These are phyloP conservation scores for Ophiostoma novo-ulmi DNA, from an alignment of 2,329 filamentous ascomycete species.

Conservation along the genomic window DNA sequence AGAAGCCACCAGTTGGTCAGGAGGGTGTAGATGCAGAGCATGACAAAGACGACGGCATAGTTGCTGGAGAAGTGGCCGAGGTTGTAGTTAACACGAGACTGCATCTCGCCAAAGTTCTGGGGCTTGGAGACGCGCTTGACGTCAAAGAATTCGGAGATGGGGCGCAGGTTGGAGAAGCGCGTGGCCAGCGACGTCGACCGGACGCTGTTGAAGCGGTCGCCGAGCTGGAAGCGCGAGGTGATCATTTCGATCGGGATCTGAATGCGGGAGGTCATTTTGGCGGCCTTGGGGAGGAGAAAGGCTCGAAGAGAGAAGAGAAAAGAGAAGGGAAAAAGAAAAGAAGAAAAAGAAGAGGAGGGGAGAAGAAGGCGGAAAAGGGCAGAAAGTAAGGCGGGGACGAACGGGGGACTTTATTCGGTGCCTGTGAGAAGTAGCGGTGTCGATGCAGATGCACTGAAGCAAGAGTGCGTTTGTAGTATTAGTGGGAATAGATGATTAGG, in stretches of 20 bases:
- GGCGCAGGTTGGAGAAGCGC: slow-evolving; percentile 88
- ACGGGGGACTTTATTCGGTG: slow-evolving; percentile 14
- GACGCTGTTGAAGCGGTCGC: slow-evolving; percentile 77
- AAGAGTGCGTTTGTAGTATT: slow-evolving; percentile 17
- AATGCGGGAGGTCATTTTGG: slow-evolving; percentile 66
- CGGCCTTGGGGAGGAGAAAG: slow-evolving; percentile 10
- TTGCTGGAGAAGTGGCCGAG: slow-evolving; percentile 96
- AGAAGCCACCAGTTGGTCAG: slow-evolving; percentile 81
- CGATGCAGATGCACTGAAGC: slow-evolving; percentile 21
- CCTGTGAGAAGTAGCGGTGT: slow-evolving; percentile 24
- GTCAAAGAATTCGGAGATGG: slow-evolving; percentile 90
- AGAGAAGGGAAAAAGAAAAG: not conserved
- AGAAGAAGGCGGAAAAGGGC: slow-evolving; percentile 6
- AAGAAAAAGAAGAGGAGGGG: not conserved
- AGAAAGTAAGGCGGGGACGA: slow-evolving; percentile 11
- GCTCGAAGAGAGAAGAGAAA: not conserved
- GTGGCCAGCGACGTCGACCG: slow-evolving; percentile 71
- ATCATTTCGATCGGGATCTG: slow-evolving; percentile 88
- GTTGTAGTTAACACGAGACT: slow-evolving; percentile 95
- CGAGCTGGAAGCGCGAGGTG: slow-evolving; percentile 83
- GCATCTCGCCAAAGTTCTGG: slow-evolving; percentile 77
- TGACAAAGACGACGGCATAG: slow-evolving; percentile 87
- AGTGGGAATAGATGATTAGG: slow-evolving; percentile 12
- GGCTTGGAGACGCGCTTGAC: slow-evolving; percentile 95
- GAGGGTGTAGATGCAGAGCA: slow-evolving; percentile 93